Base-by-base conservation (phyloP, 805 yeast genomes). In the Candida takata region DNA sequence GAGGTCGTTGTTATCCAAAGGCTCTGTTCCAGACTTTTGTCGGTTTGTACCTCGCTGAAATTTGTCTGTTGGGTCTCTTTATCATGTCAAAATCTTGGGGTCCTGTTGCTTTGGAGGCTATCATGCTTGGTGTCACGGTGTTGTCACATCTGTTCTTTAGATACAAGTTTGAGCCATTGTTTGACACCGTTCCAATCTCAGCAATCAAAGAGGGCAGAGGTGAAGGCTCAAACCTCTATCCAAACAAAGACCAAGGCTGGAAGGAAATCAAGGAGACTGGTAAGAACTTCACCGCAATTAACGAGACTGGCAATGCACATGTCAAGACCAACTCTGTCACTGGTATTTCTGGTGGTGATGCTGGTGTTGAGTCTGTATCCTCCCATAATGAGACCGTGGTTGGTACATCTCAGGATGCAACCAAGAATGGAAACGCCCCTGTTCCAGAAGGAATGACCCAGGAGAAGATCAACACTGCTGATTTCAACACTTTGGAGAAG, bases 61-160 rank as follows among this genome's bases (percentile, higher is more conserved):
- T 80, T 29, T 77, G 84, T 58, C 60, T 82, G 37, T 57, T 75
- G 39, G 90, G 83, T 27, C 64, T 84, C 54, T 83, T 83, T 52
- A 81, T 83, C 27, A 77, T 81, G 76, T 72, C 76, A 30, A 80
- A 84, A 64, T 69, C 80, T 45, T 84, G 90, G 90, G 85, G 82
- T 16, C 75, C 80, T 48, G 75, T 82, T 44, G 92, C 67, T 3
- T 62, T 84, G 37, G 88, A 82, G 57, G 80, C 65, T 37, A 67
- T 76, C n/a, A 58, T 70, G 42, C 47, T 80, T 12, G 74, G 55
- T n/a, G 72, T 62, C 29, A 79, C 90, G 11, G 79, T 73, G 20
- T 55, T 60, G 15, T 62, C 71, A 21, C 90, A 82, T 52, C 41
- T 82, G 21, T 79, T 67, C 55, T 63, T 74, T 51, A 76, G 74